Evolutionary conservation across 2,329 filamentous ascomycete genomes (phyloP), one percentile per base, ranked within the genome.

Genomic region (Cylindrodendrum hubeiense): DNA sequence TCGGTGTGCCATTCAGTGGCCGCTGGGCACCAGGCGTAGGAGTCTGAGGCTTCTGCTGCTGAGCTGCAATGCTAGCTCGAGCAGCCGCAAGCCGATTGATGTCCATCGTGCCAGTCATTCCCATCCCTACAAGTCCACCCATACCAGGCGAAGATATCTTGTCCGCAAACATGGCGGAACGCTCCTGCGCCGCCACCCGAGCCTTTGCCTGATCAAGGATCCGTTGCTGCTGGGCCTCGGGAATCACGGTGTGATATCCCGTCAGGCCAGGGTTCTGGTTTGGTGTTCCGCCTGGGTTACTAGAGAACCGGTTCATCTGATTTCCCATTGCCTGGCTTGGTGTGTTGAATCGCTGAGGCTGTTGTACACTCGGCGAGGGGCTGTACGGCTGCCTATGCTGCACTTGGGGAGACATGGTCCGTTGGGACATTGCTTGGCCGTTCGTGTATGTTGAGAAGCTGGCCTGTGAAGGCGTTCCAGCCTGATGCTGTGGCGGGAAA

Each of bases 161-260:
- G 50, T 82, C 79, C 21, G 77, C 77, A 60, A 82, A 81, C 62
- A 80, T 79, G 63, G 76, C 75, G 22, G 79, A 79, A 28, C 81
- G 78, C 66, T 83, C 81, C 54, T 83, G 82, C 0, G 83, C 82
- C 17, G 82, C 82, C 15, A 82, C 80, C 26, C 84, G 77, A 3
- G 83, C 84, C 59, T 84, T 83, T 8, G 85, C 83, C 73, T 86
- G 84, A 56, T 87, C 84, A 73, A 85, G 77, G 50, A 85, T 81
- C 58, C 84, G 82, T 71, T 84, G 82, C 70, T 86, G 84, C 63
- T 85, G 83, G 17, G 81, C 80, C 68, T 85, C 83, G 39, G 82
- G 80, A 71, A 85, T 84, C 50, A 85, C 82, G 5, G 82, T 85
- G 50, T 84, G 82, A 62, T 85, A 86, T 33, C 84, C 84, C 3